Evolutionary conservation across 1,284 basidiomycete genomes (phyloP).

Genomic region (Trichosporon sp.): DNA sequence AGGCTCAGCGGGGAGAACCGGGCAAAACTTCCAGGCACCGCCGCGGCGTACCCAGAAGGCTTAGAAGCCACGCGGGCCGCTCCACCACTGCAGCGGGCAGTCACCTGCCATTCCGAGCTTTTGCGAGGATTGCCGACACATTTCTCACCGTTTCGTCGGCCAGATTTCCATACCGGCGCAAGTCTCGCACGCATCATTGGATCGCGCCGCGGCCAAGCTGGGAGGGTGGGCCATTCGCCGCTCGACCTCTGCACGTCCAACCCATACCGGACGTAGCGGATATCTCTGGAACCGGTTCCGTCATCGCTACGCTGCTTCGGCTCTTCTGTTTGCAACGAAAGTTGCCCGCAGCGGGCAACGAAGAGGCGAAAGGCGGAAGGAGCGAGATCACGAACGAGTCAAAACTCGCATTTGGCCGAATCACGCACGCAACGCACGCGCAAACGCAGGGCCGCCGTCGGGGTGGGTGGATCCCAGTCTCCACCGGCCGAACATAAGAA

Average conservation of each 20-base stretch:
- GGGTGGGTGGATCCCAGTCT: neutral
- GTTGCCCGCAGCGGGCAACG: neutral
- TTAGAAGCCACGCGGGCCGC: too few relatives aligned
- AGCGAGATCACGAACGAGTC: too few relatives aligned
- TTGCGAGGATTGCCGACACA: neutral
- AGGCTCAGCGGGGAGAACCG: neutral
- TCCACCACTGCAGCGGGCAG: too few relatives aligned
- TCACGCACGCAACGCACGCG: neutral
- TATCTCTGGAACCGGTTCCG: slow-evolving; percentile 1
- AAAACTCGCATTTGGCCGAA: neutral
- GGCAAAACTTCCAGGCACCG: neutral
- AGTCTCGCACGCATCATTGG: neutral
- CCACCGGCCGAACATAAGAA: slow-evolving; percentile 3
- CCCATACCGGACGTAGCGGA: neutral
- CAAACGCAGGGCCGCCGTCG: neutral
- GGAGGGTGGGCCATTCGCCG: neutral
- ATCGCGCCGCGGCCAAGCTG: neutral
- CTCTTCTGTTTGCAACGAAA: neutral
- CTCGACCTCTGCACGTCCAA: neutral
- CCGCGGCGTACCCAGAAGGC: neutral
- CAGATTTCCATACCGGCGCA: neutral
- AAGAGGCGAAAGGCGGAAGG: neutral
- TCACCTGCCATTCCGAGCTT: neutral
- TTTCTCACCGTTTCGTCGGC: neutral
- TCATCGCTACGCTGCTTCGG: neutral